A percentile compares a stretch with the other conserved stretches of the same genome.
phyloP scores from a whole-genome alignment of 169 alveolate genomes.

The Plasmodium ovale region DNA sequence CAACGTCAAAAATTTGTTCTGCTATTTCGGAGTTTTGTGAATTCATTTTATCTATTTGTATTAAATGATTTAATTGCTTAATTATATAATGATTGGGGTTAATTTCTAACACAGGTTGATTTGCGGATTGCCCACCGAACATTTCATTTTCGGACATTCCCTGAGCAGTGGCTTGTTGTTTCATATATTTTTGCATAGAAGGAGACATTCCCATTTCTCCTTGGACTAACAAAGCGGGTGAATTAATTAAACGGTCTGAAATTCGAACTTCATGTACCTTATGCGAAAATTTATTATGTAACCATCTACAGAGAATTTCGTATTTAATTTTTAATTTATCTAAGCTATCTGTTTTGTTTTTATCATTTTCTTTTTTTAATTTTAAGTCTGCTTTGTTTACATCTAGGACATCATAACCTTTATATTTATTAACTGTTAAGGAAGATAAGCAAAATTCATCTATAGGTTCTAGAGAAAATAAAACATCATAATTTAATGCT shows the following conservation, averaged over 20 bases:
- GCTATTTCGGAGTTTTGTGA: constrained; percentile 85
- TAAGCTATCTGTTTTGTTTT: constrained; percentile 69
- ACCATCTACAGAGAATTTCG: constrained; percentile 94
- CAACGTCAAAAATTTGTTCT: constrained; percentile 84
- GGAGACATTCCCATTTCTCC: constrained; percentile 97
- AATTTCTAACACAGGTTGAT: constrained; percentile 95
- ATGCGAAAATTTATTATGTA: constrained; percentile 89
- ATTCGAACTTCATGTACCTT: constrained; percentile 92
- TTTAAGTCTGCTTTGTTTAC: constrained; percentile 96
- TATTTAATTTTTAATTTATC: constrained; percentile 85
- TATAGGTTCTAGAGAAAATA: constrained; percentile 95
- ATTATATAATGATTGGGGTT: constrained; percentile 96
- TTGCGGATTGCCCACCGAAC: constrained; percentile 90
- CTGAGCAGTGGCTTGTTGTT: constrained; percentile 96
- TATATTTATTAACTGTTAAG: constrained; percentile 90
- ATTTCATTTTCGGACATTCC: constrained; percentile 91
- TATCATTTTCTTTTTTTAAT: constrained; percentile 88
- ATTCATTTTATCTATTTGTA: constrained; percentile 80
- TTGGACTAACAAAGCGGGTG: constrained; percentile 94
- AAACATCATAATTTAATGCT: constrained; percentile 94
- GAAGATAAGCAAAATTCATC: constrained; percentile 97
- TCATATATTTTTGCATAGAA: constrained; percentile 96
- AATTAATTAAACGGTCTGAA: constrained; percentile 92
- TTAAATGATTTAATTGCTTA: constrained; percentile 88
- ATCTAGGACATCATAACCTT: constrained; percentile 92